Evolutionary conservation across 2,329 filamentous ascomycete genomes (phyloP), one percentile per base, ranked within the genome.

Genomic region (Colletotrichum sp.): DNA sequence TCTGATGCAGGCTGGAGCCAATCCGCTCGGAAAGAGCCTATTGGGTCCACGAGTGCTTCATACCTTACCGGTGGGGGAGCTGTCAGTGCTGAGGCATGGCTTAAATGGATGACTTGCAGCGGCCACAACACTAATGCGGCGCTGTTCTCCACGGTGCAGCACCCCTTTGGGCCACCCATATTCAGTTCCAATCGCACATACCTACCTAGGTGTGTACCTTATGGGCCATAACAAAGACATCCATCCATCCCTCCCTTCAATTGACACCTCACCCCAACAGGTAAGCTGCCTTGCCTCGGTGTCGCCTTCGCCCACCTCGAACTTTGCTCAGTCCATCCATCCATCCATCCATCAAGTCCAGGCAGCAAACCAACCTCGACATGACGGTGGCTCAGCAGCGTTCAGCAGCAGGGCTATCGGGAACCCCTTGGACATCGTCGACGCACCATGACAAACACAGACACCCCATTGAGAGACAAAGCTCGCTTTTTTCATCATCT

Each of bases 401-500:
- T 16, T 43, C 52, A 52, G 18, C n/a, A 34, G 66, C 69, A 69
- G 58, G 56, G 56, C 65, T 69, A 16, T 38, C 66, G 52, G 55
- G 52, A 60, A 21, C 26, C 66, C 66, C 60, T 71, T 55, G 32
- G 16, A 58, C 55, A 55, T 18, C 28, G 58, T 7, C 30, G 18
- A 24, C 55, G 18, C 62, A 75, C 7, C 70, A 83, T 83, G 82
- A 38, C 38, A 38, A 34, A 61, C 52, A 36, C 58, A 28, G 73
- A 73, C 58, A 66, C 73, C 18, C 67, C 81, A 12, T 75, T 87
- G 8, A 78, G 83, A 66, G 86, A 87, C 43, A 91, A 91, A 78
- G 62, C 80, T 26, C 85, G 83, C 1, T 89, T 88, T 76, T 91
- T 90, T 77, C 77, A 82, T n/a, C 80, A 81, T n/a, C 80, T 90